phyloP scores from a whole-genome alignment of 257 asterid genomes.

The Petunia axillaris region DNA sequence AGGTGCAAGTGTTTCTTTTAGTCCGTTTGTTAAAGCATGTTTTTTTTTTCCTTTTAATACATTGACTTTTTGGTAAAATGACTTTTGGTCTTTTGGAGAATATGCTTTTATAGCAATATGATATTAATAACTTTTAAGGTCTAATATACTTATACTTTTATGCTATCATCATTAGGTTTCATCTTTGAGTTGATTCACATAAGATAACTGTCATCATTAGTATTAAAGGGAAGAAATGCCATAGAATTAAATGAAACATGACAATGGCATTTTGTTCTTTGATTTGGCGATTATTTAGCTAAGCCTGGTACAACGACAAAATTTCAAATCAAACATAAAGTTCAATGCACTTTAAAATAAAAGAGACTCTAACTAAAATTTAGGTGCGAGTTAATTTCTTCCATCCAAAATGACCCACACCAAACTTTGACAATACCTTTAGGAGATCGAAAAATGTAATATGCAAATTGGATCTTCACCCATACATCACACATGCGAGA shows the following conservation, averaged over 20 bases:
- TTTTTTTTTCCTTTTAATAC: too few species aligned
- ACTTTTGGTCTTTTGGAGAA: too few species aligned
- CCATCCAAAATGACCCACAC: constrained; percentile 1
- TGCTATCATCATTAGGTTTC: too few species aligned
- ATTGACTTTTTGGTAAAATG: too few species aligned
- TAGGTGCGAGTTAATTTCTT: neutral
- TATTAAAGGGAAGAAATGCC: too few species aligned
- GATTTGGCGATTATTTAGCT: neutral
- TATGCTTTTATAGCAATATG: too few species aligned
- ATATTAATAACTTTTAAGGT: too few species aligned
- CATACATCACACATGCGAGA: neutral
- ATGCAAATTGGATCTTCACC: constrained; percentile 9
- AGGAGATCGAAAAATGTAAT: neutral
- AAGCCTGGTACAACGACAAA: neutral
- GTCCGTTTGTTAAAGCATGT: too few species aligned
- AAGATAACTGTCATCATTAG: too few species aligned
- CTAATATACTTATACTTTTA: too few species aligned
- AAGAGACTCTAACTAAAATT: neutral
- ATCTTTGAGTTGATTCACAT: too few species aligned
- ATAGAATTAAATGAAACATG: neutral
- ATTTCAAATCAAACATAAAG: neutral
- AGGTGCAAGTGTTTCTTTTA: too few species aligned
- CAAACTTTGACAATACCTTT: constrained; percentile 6
- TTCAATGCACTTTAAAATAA: constrained; percentile 1
- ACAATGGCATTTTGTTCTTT: neutral